Base-by-base conservation (phyloP, 352 stramenopile genomes). In the Pythium phragmiticola region DNA sequence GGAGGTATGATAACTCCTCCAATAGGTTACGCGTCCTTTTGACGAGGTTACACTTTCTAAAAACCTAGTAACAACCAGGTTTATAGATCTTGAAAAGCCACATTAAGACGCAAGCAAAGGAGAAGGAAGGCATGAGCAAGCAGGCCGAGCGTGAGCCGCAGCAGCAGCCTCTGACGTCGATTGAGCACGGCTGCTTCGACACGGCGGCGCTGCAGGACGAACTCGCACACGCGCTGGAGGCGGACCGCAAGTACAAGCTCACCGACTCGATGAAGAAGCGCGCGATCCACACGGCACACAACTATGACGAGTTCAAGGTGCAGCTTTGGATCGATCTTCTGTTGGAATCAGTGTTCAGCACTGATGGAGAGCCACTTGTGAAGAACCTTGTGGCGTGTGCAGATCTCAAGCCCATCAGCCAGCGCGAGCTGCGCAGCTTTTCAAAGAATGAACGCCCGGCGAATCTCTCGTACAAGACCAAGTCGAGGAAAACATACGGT, bases 251-350 rank as follows among this genome's bases (percentile, higher is more conserved):
- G 23, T 95, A 95, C 69, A 92, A 90, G 60, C 73, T 87, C 41
- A 95, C 87, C 0, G 87, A 95, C 69, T 80, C 63, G 47, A 90
- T 91, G 80, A 95, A 95, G 70, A 95, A 95, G 66, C 87, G 85
- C 5, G 87, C 87, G 49, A 95, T 94, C 64, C 85, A 93, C 65
- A 92, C 84, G 0, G 85, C 87, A 2, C 67, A 74, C 6, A 94
- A 69, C 74, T 95, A 94, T 66, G 84, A 95, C 58, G 87, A 95
- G 56, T 94, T 95, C 68, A 90, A 89, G 70, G 87, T 92, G 30
- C 6, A 30, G 26, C 26, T 30, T 30, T 30, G 26, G 2, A 1
- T 14, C 33, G 16, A 5, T 14, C 13, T 16, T n/a, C 4, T 57
- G 39, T 19, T 16, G 39, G 14, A 19, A 21, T 46, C 19, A n/a